Percentiles rank a stretch among this genome's conserved stretches.
These are phyloP conservation scores for Meyerozyma sp. DNA, from an alignment of 1,139 yeast genomes.

Conservation along the genomic window DNA sequence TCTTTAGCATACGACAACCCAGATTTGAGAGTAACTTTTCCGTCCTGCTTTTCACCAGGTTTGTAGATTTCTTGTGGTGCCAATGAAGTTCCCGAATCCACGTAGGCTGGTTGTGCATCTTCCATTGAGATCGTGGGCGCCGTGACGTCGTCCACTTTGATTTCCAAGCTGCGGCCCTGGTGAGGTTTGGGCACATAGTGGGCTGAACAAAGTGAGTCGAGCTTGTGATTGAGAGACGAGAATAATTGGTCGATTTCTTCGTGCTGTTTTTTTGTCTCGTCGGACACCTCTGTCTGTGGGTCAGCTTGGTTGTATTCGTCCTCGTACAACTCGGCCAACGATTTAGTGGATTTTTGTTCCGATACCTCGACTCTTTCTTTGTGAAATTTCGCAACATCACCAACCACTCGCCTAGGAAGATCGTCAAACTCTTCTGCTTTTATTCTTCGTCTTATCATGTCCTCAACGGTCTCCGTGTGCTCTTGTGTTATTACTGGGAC, in stretches of 20 bases:
- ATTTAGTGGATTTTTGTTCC: constrained; percentile 79
- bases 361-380: constrained; percentile 59
- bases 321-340: constrained; percentile 89
- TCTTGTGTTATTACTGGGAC: constrained; percentile 93
- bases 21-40: constrained; percentile 68
- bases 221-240: constrained; percentile 57
- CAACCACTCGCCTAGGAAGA: constrained; percentile 63
- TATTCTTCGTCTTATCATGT: constrained; percentile 78
- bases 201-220: constrained; percentile 88
- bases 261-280: constrained; percentile 66
- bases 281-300: constrained; percentile 41
- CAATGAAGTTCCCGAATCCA: constrained; percentile 67
- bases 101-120: constrained; percentile 90
- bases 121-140: constrained; percentile 81
- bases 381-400: constrained; percentile 58
- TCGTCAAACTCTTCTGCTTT: constrained; percentile 77
- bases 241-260: constrained; percentile 70
- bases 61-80: constrained; percentile 96
- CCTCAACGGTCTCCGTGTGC: constrained; percentile 80
- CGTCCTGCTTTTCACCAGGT: constrained; percentile 38
- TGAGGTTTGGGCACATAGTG: constrained; percentile 91
- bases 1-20: constrained; percentile 81
- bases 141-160: constrained; percentile 56
- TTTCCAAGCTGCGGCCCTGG: constrained; percentile 63
- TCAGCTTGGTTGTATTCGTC: constrained; percentile 61